Evolutionary conservation across 1,284 basidiomycete genomes (phyloP).

Genomic region (Tilletiaria anomala): DNA sequence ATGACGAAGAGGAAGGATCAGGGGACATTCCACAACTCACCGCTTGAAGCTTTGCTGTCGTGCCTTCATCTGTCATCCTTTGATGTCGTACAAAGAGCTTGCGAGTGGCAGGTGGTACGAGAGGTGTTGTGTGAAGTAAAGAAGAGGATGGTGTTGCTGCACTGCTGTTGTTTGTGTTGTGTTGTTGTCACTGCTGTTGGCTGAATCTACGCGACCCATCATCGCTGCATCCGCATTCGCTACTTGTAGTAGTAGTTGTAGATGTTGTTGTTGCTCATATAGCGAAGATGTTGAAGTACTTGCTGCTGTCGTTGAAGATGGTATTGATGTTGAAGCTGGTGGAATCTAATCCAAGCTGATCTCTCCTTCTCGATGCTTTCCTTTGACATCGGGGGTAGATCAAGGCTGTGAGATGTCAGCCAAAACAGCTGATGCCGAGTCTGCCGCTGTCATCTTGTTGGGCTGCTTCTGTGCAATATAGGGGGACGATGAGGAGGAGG

Average conservation of each 20-base stretch:
- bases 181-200: not conserved
- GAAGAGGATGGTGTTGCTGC: not conserved
- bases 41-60: slow-evolving; percentile 79
- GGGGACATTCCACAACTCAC: no score
- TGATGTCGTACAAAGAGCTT: slow-evolving; percentile 83
- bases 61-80: slow-evolving; percentile 92
- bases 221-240: not conserved
- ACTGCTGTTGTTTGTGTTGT: not conserved
- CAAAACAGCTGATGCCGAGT: no score
- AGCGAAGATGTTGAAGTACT: not conserved
- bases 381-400: not conserved
- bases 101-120: slow-evolving; percentile 5
- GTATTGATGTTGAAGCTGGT: not conserved
- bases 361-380: not conserved
- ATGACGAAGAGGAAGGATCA: no score
- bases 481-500: no score
- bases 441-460: no score
- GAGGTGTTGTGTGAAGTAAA: not conserved
- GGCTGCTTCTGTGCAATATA: no score
- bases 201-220: not conserved
- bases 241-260: not conserved
- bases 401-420: no score
- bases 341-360: not conserved
- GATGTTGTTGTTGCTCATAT: not conserved
- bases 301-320: not conserved